phyloP scores from a whole-genome alignment of 345 rosid genomes.

The Hirschfeldia incana region DNA sequence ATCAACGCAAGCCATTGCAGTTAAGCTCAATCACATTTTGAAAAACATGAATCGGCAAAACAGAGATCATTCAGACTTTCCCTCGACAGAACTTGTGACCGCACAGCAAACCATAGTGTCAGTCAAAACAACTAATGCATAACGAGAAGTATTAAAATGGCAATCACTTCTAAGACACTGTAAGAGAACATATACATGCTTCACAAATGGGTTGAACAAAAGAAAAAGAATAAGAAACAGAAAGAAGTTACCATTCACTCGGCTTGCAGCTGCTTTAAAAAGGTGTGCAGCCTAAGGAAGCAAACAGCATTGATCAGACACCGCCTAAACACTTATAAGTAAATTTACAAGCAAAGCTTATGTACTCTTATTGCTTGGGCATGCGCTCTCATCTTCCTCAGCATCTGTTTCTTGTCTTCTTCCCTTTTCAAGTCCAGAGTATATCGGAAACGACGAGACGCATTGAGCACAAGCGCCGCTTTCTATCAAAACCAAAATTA shows the following conservation, averaged over 20 bases:
- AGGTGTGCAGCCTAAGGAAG: slow-evolving; percentile 80
- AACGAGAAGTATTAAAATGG: background rate
- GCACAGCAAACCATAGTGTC: background rate
- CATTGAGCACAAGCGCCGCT: slow-evolving; percentile 96
- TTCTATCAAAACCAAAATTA: slow-evolving; percentile 51
- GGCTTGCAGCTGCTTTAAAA: slow-evolving; percentile 63
- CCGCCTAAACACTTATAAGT: background rate
- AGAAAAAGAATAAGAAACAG: background rate
- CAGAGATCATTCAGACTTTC: slow-evolving; percentile 2
- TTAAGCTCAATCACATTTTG: slow-evolving; percentile 14
- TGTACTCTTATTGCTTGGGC: slow-evolving; percentile 85
- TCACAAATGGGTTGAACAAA: background rate
- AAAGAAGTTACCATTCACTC: slow-evolving; percentile 54
- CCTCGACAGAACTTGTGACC: background rate
- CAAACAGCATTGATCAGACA: slow-evolving; percentile 20
- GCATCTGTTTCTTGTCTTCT: slow-evolving; percentile 62
- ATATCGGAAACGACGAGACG: slow-evolving; percentile 95
- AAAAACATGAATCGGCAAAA: slow-evolving; percentile 17
- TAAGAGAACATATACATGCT: slow-evolving; percentile 11
- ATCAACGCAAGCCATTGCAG: slow-evolving; percentile 1
- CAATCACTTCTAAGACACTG: background rate
- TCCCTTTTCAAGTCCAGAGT: slow-evolving; percentile 89
- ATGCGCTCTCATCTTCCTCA: slow-evolving; percentile 79
- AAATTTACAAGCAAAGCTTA: slow-evolving; percentile 13
- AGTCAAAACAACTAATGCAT: background rate